Conservation (phyloP, 148 eudicot genomes). For the Silene uniflora region DNA sequence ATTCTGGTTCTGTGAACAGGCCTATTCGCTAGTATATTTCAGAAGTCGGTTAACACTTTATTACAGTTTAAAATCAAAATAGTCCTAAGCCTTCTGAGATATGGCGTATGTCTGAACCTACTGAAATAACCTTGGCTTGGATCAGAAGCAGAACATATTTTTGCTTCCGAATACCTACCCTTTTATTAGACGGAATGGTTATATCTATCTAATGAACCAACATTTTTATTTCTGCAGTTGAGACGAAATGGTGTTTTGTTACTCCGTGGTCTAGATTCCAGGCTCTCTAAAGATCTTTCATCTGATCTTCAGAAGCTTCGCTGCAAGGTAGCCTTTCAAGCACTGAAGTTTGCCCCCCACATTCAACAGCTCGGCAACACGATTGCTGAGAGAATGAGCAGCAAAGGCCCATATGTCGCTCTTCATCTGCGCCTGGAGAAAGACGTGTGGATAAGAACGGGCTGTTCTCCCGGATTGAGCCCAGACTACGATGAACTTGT, state of each 20-base stretch:
- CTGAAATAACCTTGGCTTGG: too few relatives aligned
- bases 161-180: too few relatives aligned
- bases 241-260: slow-evolving; percentile 74
- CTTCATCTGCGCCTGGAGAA: slow-evolving; percentile 90
- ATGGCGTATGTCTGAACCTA: too few relatives aligned
- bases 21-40: not conserved
- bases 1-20: not conserved
- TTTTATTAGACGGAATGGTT: not conserved
- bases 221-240: slow-evolving; percentile 51
- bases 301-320: slow-evolving; percentile 95
- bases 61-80: not conserved
- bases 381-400: slow-evolving; percentile 81
- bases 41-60: not conserved
- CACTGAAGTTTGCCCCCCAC: slow-evolving; percentile 75
- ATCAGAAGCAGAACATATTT: too few relatives aligned
- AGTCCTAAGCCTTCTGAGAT: not conserved
- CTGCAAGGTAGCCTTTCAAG: slow-evolving; percentile 99
- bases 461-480: slow-evolving; percentile 85
- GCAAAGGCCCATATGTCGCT: slow-evolving; percentile 82
- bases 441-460: slow-evolving; percentile 98
- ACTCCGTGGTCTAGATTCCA: slow-evolving; percentile 77
- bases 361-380: slow-evolving; percentile 67
- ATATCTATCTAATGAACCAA: not conserved
- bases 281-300: slow-evolving; percentile 89
- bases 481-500: slow-evolving; percentile 65